Evolutionary conservation across 495 filamentous ascomycete species (phyloP).

Genomic region (Xylaria palmicola): DNA sequence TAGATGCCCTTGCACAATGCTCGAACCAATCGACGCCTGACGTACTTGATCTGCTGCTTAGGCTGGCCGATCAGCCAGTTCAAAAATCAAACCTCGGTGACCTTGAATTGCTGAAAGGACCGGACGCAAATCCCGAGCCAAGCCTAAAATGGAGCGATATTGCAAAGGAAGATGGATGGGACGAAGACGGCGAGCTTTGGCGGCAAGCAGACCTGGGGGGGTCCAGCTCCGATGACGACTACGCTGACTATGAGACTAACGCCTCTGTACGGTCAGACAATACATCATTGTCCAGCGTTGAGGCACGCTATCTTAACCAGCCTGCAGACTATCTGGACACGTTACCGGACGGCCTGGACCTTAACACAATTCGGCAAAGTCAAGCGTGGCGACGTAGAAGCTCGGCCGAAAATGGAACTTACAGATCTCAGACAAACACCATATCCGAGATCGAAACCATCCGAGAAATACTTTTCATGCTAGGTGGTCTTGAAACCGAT

Average conservation of each 20-base stretch:
- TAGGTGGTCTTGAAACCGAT: slow-evolving; percentile 73
- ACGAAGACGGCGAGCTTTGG: slow-evolving; percentile 73
- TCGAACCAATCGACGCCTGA: slow-evolving; percentile 70
- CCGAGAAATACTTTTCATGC: slow-evolving; percentile 81
- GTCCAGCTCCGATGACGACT: slow-evolving; percentile 60
- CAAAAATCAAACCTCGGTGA: slow-evolving; percentile 63
- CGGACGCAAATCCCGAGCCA: slow-evolving; percentile 39
- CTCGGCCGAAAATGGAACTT: slow-evolving; percentile 21
- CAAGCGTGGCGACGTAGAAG: slow-evolving; percentile 60
- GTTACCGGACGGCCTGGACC: slow-evolving; percentile 36
- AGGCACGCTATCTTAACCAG: slow-evolving; percentile 37
- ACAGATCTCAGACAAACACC: slow-evolving; percentile 38
- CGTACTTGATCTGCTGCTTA: slow-evolving; percentile 72
- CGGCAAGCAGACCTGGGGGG: slow-evolving; percentile 69
- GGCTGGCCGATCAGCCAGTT: slow-evolving; percentile 78
- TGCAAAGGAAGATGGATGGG: slow-evolving; percentile 67
- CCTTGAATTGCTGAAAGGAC: slow-evolving; percentile 52
- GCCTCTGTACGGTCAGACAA: slow-evolving; percentile 35
- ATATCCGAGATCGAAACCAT: slow-evolving; percentile 73
- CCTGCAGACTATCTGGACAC: slow-evolving; percentile 37
- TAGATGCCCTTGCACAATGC: slow-evolving; percentile 56
- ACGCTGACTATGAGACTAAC: slow-evolving; percentile 38
- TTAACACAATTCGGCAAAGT: slow-evolving; percentile 53
- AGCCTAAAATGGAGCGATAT: slow-evolving; percentile 73
- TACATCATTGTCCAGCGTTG: slow-evolving; percentile 39